Base-by-base conservation (phyloP, 108 stramenopile species). In the Discostella pseudostelligera region DNA sequence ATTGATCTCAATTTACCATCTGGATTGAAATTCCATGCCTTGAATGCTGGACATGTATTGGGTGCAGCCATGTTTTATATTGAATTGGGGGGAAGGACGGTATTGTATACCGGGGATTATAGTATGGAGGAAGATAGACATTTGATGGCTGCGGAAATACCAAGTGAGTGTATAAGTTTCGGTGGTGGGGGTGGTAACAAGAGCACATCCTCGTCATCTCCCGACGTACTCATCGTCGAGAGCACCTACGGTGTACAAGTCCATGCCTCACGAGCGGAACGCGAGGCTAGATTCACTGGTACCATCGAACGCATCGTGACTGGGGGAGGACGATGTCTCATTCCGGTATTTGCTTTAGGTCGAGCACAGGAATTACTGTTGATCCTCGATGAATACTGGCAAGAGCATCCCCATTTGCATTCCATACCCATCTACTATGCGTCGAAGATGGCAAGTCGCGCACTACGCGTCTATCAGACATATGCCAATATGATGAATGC, bases 401-500 rank as follows among this genome's bases (percentile, higher is more conserved):
- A 88, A 66, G 91, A 87, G 8, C 92, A 97, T 76, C 94, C 94
- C 9, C 92, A 97, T 48, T 78, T 99, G 50, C 97, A 97, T 48
- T 72, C 78, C 46, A 87, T 98, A 40, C 96, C 96, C 24, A 92
- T 99, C 56, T 98, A 88, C 75, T 98, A 97, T 80, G 96, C 97
- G 6, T 90, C 90, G 39, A 95, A 95, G 42, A 64, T 97, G 77
- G 97, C 97, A 4, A 82, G 76, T 9, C 80, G 96, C 65, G 95
- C 97, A 2, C 76, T 99, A 59, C 83, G 97, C 9, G 96, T 99
- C 9, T 99, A 98, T 84, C 94, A 97, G 67, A 98, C 98, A 7
- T 99, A 97, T 79, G 85, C 96, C 39, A 97, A 98, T 70, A 97
- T 97, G 95, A 99, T 99, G 97, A 99, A 98, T 74, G 85, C 79